A percentile compares a stretch with the other conserved stretches of the same genome.
Evolutionary conservation across 2,329 filamentous ascomycete genomes (phyloP).

Genomic region (Dothideomycetes sp.): DNA sequence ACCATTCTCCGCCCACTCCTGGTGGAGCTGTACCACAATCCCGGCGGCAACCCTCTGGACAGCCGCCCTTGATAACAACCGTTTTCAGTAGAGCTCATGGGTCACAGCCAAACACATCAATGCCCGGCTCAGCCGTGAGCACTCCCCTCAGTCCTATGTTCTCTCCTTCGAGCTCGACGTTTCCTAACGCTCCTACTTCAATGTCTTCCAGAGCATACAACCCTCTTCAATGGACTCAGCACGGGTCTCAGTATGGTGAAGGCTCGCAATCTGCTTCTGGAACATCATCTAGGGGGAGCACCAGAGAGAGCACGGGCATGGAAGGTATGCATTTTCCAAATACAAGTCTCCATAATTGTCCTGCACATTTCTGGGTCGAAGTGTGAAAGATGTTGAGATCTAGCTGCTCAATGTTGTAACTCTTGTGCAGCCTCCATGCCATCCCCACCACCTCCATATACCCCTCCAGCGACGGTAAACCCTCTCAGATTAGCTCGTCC

Average conservation of each 20-base stretch:
- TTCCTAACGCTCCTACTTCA: slow-evolving; percentile 14
- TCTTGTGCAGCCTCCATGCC: slow-evolving; percentile 33
- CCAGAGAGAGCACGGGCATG: slow-evolving; percentile 34
- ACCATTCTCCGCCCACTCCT: slow-evolving; percentile 2
- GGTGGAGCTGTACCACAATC: neutral
- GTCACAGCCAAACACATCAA: slow-evolving; percentile 8
- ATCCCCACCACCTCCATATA: slow-evolving; percentile 39
- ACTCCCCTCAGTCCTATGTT: slow-evolving; percentile 17
- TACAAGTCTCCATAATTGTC: slow-evolving; percentile 4
- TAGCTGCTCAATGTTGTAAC: slow-evolving; percentile 2
- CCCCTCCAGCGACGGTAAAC: slow-evolving; percentile 30
- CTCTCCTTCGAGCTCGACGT: slow-evolving; percentile 15
- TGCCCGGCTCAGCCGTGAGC: slow-evolving; percentile 12
- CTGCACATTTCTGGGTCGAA: slow-evolving; percentile 1
- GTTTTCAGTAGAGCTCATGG: slow-evolving; percentile 21
- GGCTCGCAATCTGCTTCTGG: slow-evolving; percentile 25
- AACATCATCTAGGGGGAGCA: slow-evolving; percentile 18
- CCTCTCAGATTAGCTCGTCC: slow-evolving; percentile 24
- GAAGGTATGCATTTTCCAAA: slow-evolving; percentile 29
- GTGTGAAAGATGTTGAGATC: slow-evolving; percentile 8
- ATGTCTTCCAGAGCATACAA: slow-evolving; percentile 29
- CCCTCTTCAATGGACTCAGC: slow-evolving; percentile 37
- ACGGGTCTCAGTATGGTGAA: slow-evolving; percentile 19
- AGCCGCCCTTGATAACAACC: slow-evolving; percentile 30
- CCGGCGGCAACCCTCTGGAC: slow-evolving; percentile 21